These are phyloP conservation scores for Silene coronaria DNA, from an alignment of 179 eudicot species.

Conservation along the genomic window DNA sequence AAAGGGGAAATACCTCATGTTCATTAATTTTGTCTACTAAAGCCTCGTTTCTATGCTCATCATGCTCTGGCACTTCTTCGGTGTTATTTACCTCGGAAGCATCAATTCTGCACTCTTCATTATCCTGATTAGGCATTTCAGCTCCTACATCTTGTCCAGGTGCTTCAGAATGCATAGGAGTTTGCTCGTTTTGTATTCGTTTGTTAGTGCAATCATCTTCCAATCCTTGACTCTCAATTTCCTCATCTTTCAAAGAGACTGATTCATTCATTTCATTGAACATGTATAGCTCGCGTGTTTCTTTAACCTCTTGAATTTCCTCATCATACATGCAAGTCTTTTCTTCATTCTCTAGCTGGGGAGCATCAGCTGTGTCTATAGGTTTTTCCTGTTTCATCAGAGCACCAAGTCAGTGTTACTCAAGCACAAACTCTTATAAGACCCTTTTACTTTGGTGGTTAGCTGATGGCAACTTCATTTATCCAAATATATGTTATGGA, in stretches of 20 bases:
- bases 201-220: background rate
- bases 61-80: background rate
- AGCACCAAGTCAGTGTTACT: background rate
- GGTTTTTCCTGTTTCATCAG: background rate
- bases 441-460: background rate
- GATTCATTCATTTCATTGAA: slow-evolving; percentile 7
- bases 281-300: background rate
- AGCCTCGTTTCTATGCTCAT: background rate
- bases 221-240: background rate
- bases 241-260: background rate
- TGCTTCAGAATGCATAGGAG: background rate
- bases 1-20: background rate
- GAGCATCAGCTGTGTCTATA: background rate
- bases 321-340: background rate
- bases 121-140: background rate
- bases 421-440: background rate
- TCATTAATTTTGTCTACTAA: background rate
- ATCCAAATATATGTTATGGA: background rate
- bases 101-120: background rate
- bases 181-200: background rate
- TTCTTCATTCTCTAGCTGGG: background rate
- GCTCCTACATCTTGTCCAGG: slow-evolving; percentile 7
- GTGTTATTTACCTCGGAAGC: background rate
- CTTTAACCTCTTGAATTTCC: background rate
- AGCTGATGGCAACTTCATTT: background rate